Percentiles rank a stretch among this genome's conserved stretches.
Evolutionary conservation across 345 rosid genomes (phyloP).

Genomic region (Eucalyptus regnans): DNA sequence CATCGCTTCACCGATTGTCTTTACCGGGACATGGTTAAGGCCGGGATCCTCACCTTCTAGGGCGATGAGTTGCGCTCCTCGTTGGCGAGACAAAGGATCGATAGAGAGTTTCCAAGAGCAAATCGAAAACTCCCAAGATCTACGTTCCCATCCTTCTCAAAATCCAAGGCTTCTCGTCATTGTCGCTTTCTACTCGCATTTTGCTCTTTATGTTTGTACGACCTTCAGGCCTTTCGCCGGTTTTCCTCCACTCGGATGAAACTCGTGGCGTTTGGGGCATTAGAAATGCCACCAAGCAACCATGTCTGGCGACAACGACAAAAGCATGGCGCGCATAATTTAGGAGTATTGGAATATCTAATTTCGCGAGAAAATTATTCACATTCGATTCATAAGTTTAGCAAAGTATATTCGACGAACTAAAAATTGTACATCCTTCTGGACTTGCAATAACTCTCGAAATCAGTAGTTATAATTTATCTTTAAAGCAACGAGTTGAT

Average conservation of each 20-base stretch:
- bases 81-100: background rate
- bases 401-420: background rate
- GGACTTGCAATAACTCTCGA: fast-evolving
- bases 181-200: background rate
- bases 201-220: background rate
- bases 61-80: background rate
- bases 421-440: background rate
- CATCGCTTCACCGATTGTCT: background rate
- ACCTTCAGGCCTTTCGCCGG: background rate
- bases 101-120: background rate
- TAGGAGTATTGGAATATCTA: background rate
- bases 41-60: background rate
- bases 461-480: background rate
- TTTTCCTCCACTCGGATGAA: background rate
- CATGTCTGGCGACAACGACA: background rate
- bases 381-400: background rate
- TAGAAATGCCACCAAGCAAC: background rate
- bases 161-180: background rate
- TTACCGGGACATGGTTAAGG: fast-evolving
- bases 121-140: background rate
- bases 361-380: background rate
- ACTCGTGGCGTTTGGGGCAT: background rate
- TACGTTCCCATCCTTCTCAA: background rate
- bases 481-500: background rate
- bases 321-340: background rate